Conservation (phyloP, 2,329 filamentous ascomycete species). For the Fusarium sp. region DNA sequence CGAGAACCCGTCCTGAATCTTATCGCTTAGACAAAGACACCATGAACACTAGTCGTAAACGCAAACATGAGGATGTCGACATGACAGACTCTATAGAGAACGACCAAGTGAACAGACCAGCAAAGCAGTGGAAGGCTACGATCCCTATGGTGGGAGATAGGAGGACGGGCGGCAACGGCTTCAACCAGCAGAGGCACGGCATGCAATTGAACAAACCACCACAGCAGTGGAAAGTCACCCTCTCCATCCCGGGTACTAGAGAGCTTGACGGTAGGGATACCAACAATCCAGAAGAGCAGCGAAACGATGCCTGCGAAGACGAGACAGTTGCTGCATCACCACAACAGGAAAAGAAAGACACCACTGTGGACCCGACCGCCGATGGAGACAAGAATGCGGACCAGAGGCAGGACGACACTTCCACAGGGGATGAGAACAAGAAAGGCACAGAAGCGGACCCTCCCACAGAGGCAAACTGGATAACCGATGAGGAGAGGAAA, state of each 20-base stretch:
- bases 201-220: not conserved
- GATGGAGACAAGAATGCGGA: not conserved
- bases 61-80: not conserved
- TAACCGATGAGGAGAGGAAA: not conserved
- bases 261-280: not conserved
- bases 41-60: not conserved
- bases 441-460: not conserved
- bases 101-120: not conserved
- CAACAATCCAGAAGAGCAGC: not conserved
- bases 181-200: not conserved
- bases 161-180: not conserved
- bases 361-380: no score
- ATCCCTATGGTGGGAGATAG: not conserved
- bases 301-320: rapidly evolving
- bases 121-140: not conserved
- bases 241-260: not conserved
- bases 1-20: rapidly evolving
- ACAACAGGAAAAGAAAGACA: not conserved
- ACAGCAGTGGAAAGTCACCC: not conserved
- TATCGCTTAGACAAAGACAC: not conserved
- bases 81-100: not conserved
- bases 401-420: not conserved
- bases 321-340: rapidly evolving
- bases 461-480: not conserved
- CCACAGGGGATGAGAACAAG: not conserved